Base-by-base conservation (phyloP, 2,329 filamentous ascomycete species). In the Scolecobasidium constrictum region DNA sequence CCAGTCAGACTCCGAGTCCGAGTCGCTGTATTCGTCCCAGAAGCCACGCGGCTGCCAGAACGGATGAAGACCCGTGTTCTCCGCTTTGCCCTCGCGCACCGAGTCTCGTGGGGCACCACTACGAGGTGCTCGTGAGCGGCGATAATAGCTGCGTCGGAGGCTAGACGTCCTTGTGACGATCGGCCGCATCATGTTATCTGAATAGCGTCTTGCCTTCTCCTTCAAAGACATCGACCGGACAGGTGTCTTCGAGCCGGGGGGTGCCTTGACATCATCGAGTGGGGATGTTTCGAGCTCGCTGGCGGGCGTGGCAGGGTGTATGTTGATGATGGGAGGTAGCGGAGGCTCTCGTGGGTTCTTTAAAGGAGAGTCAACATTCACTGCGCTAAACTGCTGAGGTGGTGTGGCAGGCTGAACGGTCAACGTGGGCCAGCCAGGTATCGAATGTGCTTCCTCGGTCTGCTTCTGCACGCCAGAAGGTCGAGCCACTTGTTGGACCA, bases 41-140 rank as follows among this genome's bases (percentile, higher is more conserved):
- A 79, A 78, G n/a, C 69, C 69, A 28, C 71, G 69, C 2, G 77
- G 77, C 17, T 71, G 67, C 77, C 77, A 81, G 53, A 79, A 76
- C 2, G 77, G 75, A 49, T 78, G 70, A 4, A 77, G 56, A 33
- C 65, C 75, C 66, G 37, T 45, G 18, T 28, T 9, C 26, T 31
- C 26, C 26, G 26, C 9, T n/a, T n/a, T 31, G 9, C 9, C 41
- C 23, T 57, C 52, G 15, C 59, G 55, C 16, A 51, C 55, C 11
- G 34, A 17, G 3, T 28, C 28, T 19, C 19, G 9, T 50, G 51
- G 19, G 50, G 53, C 18, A 50, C 48, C 22, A 44, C 50, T 6
- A 47, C 46, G 9, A 47, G 40, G 26, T 54, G 12, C 15, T 5
- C 20, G 47, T n/a, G 52, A 49, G 6, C 53, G 52, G 38, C 50